phyloP scores from a whole-genome alignment of 1,139 yeast genomes.

The Pichia sp. region DNA sequence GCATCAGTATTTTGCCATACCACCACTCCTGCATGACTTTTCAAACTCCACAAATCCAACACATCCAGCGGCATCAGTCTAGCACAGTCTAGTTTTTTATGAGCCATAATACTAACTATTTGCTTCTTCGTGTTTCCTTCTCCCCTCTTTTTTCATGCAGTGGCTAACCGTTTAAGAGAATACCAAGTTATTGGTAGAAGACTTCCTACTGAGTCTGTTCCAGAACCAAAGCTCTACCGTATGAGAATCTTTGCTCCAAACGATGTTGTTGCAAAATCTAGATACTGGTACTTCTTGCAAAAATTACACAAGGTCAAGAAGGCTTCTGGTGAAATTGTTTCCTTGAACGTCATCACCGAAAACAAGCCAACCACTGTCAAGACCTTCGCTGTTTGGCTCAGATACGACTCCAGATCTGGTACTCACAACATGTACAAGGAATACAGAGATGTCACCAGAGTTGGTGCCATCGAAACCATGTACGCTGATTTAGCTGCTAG shows the following conservation, averaged over 20 bases:
- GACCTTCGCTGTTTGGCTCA: conserved; percentile 99
- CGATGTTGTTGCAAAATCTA: conserved; percentile 98
- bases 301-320: conserved; percentile 99
- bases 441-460: conserved; percentile 99
- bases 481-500: conserved; percentile 99
- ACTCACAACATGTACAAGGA: conserved; percentile 99
- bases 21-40: not conserved
- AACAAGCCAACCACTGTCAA: conserved; percentile 98
- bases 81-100: not conserved
- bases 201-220: conserved; percentile 98
- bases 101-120: conserved; percentile 17
- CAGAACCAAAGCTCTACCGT: conserved; percentile 99
- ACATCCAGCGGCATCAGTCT: not conserved
- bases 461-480: conserved; percentile 97
- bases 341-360: conserved; percentile 88
- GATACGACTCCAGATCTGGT: conserved; percentile 99
- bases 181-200: conserved; percentile 99
- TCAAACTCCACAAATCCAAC: not conserved
- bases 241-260: conserved; percentile 99
- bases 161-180: conserved; percentile 78
- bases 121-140: not conserved
- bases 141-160: conserved; percentile 7
- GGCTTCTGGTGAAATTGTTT: conserved; percentile 98
- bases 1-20: too few species aligned
- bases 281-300: conserved; percentile 99